phyloP scores from a whole-genome alignment of 139 green algal genomes.

The Limnomonas spitsbergensis region DNA sequence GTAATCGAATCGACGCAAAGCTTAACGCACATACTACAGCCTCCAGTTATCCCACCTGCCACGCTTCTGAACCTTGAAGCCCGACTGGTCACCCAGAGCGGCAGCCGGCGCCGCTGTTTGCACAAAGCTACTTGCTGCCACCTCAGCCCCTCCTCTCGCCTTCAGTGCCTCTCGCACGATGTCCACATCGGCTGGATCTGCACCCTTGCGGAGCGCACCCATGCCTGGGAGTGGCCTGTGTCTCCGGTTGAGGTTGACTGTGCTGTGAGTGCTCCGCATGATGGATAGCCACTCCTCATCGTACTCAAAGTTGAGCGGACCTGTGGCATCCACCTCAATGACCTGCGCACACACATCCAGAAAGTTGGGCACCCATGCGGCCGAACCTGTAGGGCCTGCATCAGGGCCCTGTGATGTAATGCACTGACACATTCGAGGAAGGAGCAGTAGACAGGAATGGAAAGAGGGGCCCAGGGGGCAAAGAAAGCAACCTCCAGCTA shows the following conservation, averaged over 20 bases:
- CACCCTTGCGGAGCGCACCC: conserved; percentile 21
- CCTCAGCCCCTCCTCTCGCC: conserved; percentile 28
- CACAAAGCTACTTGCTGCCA: conserved; percentile 77
- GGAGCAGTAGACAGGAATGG: too few relatives aligned
- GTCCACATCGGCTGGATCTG: conserved; percentile 37
- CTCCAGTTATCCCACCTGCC: not conserved
- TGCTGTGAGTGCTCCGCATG: conserved; percentile 65
- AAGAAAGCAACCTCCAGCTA: too few relatives aligned
- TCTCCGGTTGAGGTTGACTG: not conserved
- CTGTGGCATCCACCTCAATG: conserved; percentile 39
- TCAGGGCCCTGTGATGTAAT: too few relatives aligned
- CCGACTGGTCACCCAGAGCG: not conserved
- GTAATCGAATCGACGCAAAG: not conserved
- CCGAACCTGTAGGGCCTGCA: too few relatives aligned
- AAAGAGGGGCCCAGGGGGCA: too few relatives aligned
- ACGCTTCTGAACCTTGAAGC: not conserved
- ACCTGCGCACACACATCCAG: conserved; percentile 21
- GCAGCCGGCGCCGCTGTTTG: not conserved
- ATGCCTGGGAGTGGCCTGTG: conserved; percentile 7
- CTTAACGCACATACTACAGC: not conserved
- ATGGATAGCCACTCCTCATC: conserved; percentile 93
- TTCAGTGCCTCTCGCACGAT: conserved; percentile 38
- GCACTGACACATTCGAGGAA: too few relatives aligned
- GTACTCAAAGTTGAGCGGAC: conserved; percentile 74
- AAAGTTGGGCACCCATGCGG: too few relatives aligned